A percentile compares a stretch with the other conserved stretches of the same genome.
phyloP scores from a whole-genome alignment of 2,329 filamentous ascomycete species.

The Alternaria ventricosa region DNA sequence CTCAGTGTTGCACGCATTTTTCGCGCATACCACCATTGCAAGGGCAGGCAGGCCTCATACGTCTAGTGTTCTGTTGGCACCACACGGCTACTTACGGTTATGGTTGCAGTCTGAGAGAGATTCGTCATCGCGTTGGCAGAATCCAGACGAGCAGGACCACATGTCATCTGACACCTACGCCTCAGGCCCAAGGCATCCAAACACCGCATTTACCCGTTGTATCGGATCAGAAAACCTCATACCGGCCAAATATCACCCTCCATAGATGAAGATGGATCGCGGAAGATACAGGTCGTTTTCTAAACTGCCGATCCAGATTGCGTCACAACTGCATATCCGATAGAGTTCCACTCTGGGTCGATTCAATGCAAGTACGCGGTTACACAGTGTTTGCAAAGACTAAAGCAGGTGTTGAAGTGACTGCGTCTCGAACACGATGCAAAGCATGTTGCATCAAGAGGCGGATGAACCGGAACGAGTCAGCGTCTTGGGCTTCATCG shows the following conservation, averaged over 20 bases:
- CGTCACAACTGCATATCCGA: constrained; percentile 4
- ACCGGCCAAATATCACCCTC: background rate
- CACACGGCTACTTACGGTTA: background rate
- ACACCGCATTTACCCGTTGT: background rate
- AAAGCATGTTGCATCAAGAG: constrained; percentile 5
- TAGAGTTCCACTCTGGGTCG: background rate
- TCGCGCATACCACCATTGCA: background rate
- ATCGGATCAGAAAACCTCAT: background rate
- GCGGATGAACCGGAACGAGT: constrained; percentile 21
- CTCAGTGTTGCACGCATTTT: background rate
- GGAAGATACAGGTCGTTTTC: constrained; percentile 9
- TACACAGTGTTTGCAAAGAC: constrained; percentile 2
- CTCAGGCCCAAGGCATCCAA: background rate
- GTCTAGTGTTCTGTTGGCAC: background rate
- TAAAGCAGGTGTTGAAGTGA: background rate
- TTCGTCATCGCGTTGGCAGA: background rate
- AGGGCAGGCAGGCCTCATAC: background rate
- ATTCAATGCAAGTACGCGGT: background rate
- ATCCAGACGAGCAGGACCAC: background rate
- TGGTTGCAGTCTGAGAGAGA: background rate
- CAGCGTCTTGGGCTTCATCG: constrained; percentile 16
- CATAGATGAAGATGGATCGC: background rate
- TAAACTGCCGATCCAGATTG: constrained; percentile 7
- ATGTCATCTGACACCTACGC: constrained; percentile 4
- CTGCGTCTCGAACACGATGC: constrained; percentile 9